Evolutionary conservation across 352 stramenopile genomes (phyloP).

Genomic region (Globisporangium carolinianum): DNA sequence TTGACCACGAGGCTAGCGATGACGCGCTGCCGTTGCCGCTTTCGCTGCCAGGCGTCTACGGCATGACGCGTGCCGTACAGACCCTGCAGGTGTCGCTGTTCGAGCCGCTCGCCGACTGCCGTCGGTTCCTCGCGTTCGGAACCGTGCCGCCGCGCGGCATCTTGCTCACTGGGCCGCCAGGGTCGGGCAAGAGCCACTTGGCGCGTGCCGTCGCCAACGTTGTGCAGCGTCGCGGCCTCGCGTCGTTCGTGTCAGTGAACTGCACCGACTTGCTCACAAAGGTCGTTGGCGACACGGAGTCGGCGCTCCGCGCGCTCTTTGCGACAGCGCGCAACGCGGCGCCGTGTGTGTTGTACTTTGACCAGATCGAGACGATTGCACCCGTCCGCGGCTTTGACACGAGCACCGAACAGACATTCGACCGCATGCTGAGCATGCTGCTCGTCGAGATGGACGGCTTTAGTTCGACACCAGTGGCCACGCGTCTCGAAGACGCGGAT

Average conservation of each 20-base stretch:
- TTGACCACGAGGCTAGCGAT: too few relatives aligned
- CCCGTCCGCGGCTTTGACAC: slow-evolving; percentile 85
- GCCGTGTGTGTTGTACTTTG: slow-evolving; percentile 49
- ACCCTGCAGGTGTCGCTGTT: slow-evolving; percentile 85
- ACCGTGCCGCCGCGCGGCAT: slow-evolving; percentile 95
- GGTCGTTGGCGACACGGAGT: too few relatives aligned
- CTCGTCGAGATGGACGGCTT: too few relatives aligned
- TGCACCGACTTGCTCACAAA: too few relatives aligned
- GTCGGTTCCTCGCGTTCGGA: slow-evolving; percentile 95
- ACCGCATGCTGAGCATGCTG: too few relatives aligned
- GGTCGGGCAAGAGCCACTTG: slow-evolving; percentile 98
- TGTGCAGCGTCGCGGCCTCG: slow-evolving; percentile 48
- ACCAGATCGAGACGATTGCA: slow-evolving; percentile 89
- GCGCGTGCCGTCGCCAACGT: slow-evolving; percentile 54
- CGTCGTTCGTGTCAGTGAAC: slow-evolving; percentile 63
- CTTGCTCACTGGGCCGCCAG: slow-evolving; percentile 97
- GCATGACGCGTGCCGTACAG: too few relatives aligned
- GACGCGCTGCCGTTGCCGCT: too few relatives aligned
- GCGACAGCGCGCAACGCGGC: too few relatives aligned
- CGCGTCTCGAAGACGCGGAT: slow-evolving; percentile 22
- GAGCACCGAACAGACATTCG: slow-evolving; percentile 88
- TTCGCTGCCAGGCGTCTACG: too few relatives aligned
- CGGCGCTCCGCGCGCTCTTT: too few relatives aligned
- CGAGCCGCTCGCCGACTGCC: slow-evolving; percentile 94
- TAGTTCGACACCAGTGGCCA: too few relatives aligned